phyloP scores from a whole-genome alignment of 768 basidiomycete species.

The Tricholoma matsutake region DNA sequence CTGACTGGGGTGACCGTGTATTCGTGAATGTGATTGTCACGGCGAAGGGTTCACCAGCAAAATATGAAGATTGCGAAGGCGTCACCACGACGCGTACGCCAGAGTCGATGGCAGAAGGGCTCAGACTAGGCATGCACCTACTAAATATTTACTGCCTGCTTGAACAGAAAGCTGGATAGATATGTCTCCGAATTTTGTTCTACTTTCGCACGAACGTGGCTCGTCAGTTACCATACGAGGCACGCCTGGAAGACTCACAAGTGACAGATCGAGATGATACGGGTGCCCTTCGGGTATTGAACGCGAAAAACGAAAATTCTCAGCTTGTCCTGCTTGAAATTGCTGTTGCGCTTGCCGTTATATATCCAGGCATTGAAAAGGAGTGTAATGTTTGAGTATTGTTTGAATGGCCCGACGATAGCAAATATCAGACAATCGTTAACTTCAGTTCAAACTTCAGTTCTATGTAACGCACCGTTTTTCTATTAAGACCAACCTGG shows the following conservation, averaged over 20 bases:
- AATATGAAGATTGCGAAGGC: conserved; percentile 86
- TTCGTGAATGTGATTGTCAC: conserved; percentile 89
- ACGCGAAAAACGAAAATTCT: too few relatives aligned
- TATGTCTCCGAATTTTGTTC: background rate
- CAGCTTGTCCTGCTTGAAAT: too few relatives aligned
- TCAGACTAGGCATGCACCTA: conserved; percentile 21
- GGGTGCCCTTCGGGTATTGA: background rate
- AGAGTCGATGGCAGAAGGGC: conserved; percentile 35
- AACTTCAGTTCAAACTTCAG: too few relatives aligned
- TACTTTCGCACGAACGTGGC: background rate
- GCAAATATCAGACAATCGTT: background rate
- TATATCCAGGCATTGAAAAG: background rate
- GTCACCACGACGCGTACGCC: conserved; percentile 67
- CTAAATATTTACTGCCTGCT: background rate
- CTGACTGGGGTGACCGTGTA: conserved; percentile 52
- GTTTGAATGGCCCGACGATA: background rate
- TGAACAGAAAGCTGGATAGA: background rate
- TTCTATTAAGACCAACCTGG: too few relatives aligned
- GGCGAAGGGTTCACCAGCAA: conserved; percentile 86
- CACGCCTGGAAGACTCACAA: background rate
- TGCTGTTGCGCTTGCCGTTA: background rate
- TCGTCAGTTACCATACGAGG: background rate
- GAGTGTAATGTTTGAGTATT: background rate
- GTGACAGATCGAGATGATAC: background rate
- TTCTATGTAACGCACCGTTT: too few relatives aligned